phyloP scores from a whole-genome alignment of 1,284 basidiomycete genomes.

The Inonotus hispidus region DNA sequence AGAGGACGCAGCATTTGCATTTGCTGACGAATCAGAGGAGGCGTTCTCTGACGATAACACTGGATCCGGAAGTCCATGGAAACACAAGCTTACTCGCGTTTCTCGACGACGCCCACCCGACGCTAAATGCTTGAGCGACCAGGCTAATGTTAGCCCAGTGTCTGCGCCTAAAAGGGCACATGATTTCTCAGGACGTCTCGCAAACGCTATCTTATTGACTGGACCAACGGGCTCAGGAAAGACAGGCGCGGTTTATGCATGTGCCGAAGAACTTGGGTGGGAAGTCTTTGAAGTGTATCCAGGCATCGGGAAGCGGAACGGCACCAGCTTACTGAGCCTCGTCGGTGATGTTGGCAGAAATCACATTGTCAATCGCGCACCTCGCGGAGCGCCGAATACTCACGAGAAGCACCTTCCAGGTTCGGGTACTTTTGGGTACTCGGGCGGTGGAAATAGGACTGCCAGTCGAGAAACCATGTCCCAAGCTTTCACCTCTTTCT shows the following conservation, averaged over 20 bases:
- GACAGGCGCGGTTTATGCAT: slow-evolving; percentile 89
- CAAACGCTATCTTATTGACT: slow-evolving; percentile 79
- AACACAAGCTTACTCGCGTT: slow-evolving; percentile 14
- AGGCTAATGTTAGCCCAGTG: neutral
- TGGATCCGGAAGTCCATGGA: slow-evolving; percentile 12
- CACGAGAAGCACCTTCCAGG: neutral
- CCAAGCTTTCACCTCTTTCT: slow-evolving; percentile 1
- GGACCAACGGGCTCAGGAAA: slow-evolving; percentile 90
- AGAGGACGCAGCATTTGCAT: slow-evolving; percentile 29
- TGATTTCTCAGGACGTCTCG: slow-evolving; percentile 47
- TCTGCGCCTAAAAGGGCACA: slow-evolving; percentile 18
- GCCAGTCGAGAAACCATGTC: neutral
- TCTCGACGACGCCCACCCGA: slow-evolving; percentile 5
- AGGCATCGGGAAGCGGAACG: slow-evolving; percentile 86
- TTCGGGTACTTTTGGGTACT: neutral
- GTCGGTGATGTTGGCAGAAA: slow-evolving; percentile 94
- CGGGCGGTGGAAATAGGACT: neutral
- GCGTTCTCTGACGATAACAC: slow-evolving; percentile 10
- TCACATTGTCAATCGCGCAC: slow-evolving; percentile 57
- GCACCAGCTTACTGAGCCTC: slow-evolving; percentile 71
- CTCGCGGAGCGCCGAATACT: neutral
- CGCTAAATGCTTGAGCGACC: neutral
- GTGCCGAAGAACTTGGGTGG: slow-evolving; percentile 90
- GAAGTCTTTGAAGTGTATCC: slow-evolving; percentile 97
- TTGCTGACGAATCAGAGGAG: slow-evolving; percentile 14